A percentile compares a stretch with the other conserved stretches of the same genome.
These are phyloP conservation scores for Paracorniculantispora psalliotae DNA, from an alignment of 2,329 filamentous ascomycete genomes.

Conservation along the genomic window DNA sequence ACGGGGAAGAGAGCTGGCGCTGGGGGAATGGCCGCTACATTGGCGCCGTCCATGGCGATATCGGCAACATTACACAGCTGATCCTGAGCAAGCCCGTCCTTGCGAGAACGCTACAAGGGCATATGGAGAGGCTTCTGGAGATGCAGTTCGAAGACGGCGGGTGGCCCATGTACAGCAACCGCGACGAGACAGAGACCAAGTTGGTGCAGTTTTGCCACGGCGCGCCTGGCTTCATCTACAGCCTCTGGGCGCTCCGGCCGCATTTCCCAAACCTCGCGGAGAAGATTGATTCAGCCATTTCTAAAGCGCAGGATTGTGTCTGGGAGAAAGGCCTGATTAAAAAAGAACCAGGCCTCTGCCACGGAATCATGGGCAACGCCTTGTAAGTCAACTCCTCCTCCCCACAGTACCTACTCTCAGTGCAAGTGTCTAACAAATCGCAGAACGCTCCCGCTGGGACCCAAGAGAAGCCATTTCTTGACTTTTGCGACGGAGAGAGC, in stretches of 20 bases:
- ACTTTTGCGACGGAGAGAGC: constrained; percentile 52
- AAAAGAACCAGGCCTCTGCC: constrained; percentile 57
- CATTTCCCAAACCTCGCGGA: constrained; percentile 46
- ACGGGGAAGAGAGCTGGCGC: constrained; percentile 50
- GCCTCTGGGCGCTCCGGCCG: constrained; percentile 45
- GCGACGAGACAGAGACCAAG: constrained; percentile 33
- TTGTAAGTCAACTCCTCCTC: constrained; percentile 34
- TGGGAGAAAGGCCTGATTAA: constrained; percentile 50
- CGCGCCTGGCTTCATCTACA: constrained; percentile 52
- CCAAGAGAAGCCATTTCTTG: constrained; percentile 45
- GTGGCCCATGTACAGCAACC: constrained; percentile 44
- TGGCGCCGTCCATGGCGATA: constrained; percentile 57
- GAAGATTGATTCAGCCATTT: constrained; percentile 45
- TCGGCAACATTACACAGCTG: constrained; percentile 61
- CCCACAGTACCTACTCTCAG: constrained; percentile 29
- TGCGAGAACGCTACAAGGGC: constrained; percentile 44
- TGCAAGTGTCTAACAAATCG: background rate
- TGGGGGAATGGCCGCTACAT: constrained; percentile 58
- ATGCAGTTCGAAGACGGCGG: constrained; percentile 55
- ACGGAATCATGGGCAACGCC: constrained; percentile 56
- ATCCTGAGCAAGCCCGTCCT: constrained; percentile 48
- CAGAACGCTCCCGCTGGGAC: background rate
- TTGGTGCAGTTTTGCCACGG: constrained; percentile 62
- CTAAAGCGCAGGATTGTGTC: constrained; percentile 43
- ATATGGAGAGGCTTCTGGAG: constrained; percentile 47